phyloP scores from a whole-genome alignment of 148 eudicot species.

The Spergularia marina region DNA sequence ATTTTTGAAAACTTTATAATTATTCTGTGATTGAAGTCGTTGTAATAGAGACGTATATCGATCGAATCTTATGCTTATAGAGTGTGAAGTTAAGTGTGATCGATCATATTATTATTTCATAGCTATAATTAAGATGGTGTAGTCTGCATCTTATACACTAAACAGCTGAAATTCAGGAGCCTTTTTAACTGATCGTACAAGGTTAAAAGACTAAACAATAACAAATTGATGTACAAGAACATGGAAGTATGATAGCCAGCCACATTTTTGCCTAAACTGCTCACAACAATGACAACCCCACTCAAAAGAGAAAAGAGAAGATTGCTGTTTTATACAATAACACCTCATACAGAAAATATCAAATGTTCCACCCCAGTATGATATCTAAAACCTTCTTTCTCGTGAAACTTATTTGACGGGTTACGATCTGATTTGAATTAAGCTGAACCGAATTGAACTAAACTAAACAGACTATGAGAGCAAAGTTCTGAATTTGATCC shows the following conservation, averaged over 20 bases:
- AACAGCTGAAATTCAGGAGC: constrained; percentile 4
- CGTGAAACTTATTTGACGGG: too few species aligned
- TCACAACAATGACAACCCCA: constrained; percentile 29
- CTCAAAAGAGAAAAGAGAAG: constrained; percentile 17
- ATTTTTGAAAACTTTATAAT: too few species aligned
- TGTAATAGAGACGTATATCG: too few species aligned
- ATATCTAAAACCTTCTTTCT: background rate
- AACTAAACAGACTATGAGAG: background rate
- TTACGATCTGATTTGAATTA: background rate
- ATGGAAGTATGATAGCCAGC: constrained; percentile 37
- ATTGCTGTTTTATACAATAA: background rate
- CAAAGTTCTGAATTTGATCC: too few species aligned
- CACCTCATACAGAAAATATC: background rate
- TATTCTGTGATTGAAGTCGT: too few species aligned
- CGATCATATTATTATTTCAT: background rate
- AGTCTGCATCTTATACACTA: background rate
- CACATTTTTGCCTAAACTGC: constrained; percentile 7
- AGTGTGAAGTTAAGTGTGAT: background rate
- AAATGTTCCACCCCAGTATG: background rate
- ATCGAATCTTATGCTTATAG: background rate
- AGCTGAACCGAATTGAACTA: background rate
- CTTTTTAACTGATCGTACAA: background rate
- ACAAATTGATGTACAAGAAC: constrained; percentile 22
- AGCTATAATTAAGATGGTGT: background rate
- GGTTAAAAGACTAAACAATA: background rate